A percentile compares a stretch with the other conserved stretches of the same genome.
These are phyloP conservation scores for Mollisia scopiformis DNA, from an alignment of 2,329 filamentous ascomycete species.

Conservation along the genomic window DNA sequence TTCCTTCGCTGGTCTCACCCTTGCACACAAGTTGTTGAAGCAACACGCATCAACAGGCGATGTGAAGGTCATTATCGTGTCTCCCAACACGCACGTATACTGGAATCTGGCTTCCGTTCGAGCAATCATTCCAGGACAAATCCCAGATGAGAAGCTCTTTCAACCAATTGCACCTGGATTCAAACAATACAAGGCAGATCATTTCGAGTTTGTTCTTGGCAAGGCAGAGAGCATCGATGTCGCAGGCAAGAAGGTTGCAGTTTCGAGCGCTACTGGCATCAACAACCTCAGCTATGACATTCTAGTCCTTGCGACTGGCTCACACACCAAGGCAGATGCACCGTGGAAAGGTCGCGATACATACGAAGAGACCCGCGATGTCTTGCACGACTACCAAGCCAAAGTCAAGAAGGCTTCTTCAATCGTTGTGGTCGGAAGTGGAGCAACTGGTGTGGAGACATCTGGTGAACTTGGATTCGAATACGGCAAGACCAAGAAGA, in stretches of 20 bases:
- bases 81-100: conserved; percentile 53
- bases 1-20: conserved; percentile 34
- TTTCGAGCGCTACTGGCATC: conserved; percentile 40
- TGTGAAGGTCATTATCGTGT: conserved; percentile 57
- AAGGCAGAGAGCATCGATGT: conserved; percentile 49
- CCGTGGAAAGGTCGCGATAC: conserved; percentile 53
- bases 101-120: conserved; percentile 54
- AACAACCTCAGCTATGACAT: conserved; percentile 49
- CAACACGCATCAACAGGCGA: conserved; percentile 34
- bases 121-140: conserved; percentile 46
- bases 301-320: conserved; percentile 58
- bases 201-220: conserved; percentile 57
- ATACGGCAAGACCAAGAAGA: conserved; percentile 33
- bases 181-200: conserved; percentile 45
- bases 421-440: conserved; percentile 36
- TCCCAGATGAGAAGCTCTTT: conserved; percentile 47
- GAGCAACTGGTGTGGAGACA: conserved; percentile 37
- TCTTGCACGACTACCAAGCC: conserved; percentile 24
- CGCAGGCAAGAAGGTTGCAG: conserved; percentile 44
- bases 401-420: conserved; percentile 25
- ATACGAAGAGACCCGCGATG: conserved; percentile 36
- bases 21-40: conserved; percentile 38
- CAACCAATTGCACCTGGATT: conserved; percentile 47
- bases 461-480: conserved; percentile 38
- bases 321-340: conserved; percentile 44